phyloP scores from a whole-genome alignment of 2,329 filamentous ascomycete species.

The Leptodontidium sp. region DNA sequence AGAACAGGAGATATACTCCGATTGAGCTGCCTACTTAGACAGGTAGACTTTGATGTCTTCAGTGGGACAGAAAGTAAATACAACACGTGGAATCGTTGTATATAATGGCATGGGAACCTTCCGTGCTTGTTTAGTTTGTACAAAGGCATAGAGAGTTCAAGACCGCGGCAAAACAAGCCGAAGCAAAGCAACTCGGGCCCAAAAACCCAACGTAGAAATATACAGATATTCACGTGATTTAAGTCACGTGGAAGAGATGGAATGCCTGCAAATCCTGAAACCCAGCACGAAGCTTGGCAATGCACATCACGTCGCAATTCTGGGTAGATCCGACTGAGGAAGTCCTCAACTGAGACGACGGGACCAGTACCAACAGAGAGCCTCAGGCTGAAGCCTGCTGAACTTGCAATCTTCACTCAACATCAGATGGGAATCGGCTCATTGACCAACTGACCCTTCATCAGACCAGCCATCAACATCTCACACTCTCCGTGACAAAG shows the following conservation, averaged over 20 bases:
- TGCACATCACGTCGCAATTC: background rate
- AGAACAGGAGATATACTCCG: slow-evolving; percentile 12
- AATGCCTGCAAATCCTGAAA: background rate
- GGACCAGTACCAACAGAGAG: background rate
- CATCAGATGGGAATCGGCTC: slow-evolving; percentile 2
- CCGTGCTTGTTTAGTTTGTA: background rate
- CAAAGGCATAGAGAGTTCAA: background rate
- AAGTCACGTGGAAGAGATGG: background rate
- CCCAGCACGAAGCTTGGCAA: slow-evolving; percentile 13
- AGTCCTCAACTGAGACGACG: slow-evolving; percentile 4
- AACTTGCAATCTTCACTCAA: background rate
- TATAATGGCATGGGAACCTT: background rate
- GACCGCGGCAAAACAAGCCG: background rate
- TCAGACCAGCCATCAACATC: slow-evolving; percentile 4
- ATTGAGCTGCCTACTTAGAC: slow-evolving; percentile 14
- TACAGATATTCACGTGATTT: background rate
- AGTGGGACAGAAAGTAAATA: background rate
- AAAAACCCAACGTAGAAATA: background rate
- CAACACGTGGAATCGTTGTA: background rate
- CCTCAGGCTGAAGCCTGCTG: slow-evolving; percentile 1
- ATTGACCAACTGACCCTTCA: slow-evolving; percentile 1
- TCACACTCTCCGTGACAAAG: slow-evolving; percentile 12
- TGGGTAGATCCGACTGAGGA: background rate
- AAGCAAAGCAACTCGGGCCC: background rate
- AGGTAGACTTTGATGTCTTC: background rate